Percentiles rank a stretch among this genome's conserved stretches.
Conservation (phyloP, 1,284 basidiomycete genomes). For the Xerocomus nothofagi region DNA sequence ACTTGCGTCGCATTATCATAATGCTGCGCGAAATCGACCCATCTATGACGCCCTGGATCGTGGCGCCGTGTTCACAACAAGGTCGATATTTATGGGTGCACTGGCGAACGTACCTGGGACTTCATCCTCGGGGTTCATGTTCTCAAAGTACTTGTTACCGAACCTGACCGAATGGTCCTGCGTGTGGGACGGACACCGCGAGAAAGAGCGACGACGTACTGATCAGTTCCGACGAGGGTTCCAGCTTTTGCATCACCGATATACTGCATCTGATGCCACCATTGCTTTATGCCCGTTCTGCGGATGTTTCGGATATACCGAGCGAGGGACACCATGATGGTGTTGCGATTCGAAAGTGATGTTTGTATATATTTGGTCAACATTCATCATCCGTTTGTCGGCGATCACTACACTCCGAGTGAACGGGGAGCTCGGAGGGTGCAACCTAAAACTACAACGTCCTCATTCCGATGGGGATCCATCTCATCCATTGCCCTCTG, state of each 20-base stretch:
- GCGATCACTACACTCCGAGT: too few relatives aligned
- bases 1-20: slow-evolving; percentile 89
- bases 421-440: too few relatives aligned
- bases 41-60: slow-evolving; percentile 79
- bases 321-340: slow-evolving; percentile 65
- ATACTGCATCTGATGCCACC: slow-evolving; percentile 85
- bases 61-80: too few relatives aligned
- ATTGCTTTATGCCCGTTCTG: slow-evolving; percentile 75
- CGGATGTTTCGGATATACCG: slow-evolving; percentile 77
- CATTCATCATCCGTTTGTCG: background rate
- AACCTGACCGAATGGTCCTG: slow-evolving; percentile 50
- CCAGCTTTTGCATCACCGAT: slow-evolving; percentile 92
- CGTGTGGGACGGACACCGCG: background rate
- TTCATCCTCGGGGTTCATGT: slow-evolving; percentile 81
- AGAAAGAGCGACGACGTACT: slow-evolving; percentile 55
- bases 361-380: slow-evolving; percentile 29
- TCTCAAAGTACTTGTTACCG: slow-evolving; percentile 91
- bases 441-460: too few relatives aligned
- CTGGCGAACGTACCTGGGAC: slow-evolving; percentile 67
- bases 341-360: slow-evolving; percentile 5
- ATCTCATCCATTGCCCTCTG: too few relatives aligned
- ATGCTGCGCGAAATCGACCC: slow-evolving; percentile 92
- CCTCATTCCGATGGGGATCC: too few relatives aligned
- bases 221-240: slow-evolving; percentile 75
- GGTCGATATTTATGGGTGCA: background rate